These are phyloP conservation scores for Nannochloropsis salina DNA, from an alignment of 108 stramenopile genomes.

Conservation along the genomic window DNA sequence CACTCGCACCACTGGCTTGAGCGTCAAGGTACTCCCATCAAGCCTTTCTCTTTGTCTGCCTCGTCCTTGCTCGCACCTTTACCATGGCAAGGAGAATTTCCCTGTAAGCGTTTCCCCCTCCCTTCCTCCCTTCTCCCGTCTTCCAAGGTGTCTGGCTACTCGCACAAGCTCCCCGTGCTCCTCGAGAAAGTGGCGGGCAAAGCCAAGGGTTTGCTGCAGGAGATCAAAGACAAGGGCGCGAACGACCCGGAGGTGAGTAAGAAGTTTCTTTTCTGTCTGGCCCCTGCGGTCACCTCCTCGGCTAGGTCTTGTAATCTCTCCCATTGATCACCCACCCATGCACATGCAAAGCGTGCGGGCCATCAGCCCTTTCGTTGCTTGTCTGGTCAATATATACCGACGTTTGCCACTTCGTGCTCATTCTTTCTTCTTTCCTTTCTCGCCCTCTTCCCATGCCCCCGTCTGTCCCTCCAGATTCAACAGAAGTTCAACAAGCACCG, in stretches of 20 bases:
- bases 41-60: background rate
- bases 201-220: background rate
- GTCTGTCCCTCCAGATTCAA: background rate
- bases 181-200: background rate
- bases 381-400: too few relatives aligned
- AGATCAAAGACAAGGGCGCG: background rate
- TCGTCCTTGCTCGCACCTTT: background rate
- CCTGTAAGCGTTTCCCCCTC: background rate
- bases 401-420: background rate
- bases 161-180: slow-evolving; percentile 36
- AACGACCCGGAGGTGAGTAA: background rate
- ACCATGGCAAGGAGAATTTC: background rate
- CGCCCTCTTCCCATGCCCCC: background rate
- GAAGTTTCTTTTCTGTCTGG: too few relatives aligned
- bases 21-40: background rate
- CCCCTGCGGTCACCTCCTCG: too few relatives aligned
- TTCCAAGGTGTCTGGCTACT: slow-evolving; percentile 32
- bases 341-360: too few relatives aligned
- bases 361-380: too few relatives aligned
- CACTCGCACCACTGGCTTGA: slow-evolving; percentile 35
- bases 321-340: too few relatives aligned
- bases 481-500: background rate
- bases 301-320: too few relatives aligned
- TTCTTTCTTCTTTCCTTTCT: background rate
- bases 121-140: background rate